Evolutionary conservation across 495 filamentous ascomycete species (phyloP).

Genomic region (Aspergillus asperescens): DNA sequence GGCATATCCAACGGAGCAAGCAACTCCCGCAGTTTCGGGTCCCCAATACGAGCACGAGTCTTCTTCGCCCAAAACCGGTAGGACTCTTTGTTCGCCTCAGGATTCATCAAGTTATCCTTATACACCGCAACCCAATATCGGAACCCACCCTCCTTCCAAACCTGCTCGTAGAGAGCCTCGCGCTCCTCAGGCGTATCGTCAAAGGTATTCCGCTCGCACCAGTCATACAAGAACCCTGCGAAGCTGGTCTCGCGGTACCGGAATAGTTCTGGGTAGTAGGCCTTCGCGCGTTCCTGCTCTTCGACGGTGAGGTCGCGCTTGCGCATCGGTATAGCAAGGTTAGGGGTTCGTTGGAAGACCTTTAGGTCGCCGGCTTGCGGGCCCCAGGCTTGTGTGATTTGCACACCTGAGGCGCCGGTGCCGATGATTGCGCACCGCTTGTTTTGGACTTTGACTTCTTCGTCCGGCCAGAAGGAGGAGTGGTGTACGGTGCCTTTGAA

Average conservation of each 20-base stretch:
- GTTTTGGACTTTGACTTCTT: constrained; percentile 39
- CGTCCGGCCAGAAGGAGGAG: constrained; percentile 55
- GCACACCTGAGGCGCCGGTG: constrained; percentile 56
- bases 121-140: constrained; percentile 47
- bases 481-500: constrained; percentile 54
- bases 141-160: constrained; percentile 49
- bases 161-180: constrained; percentile 40
- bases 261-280: constrained; percentile 41
- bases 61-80: constrained; percentile 56
- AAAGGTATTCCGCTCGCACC: constrained; percentile 33
- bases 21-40: constrained; percentile 44
- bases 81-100: constrained; percentile 44
- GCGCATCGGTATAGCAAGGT: constrained; percentile 50
- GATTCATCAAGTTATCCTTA: constrained; percentile 44
- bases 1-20: constrained; percentile 50
- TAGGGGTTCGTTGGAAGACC: constrained; percentile 52
- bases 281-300: constrained; percentile 33
- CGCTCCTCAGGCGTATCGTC: constrained; percentile 47
- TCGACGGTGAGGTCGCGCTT: constrained; percentile 35
- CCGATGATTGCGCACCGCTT: constrained; percentile 54
- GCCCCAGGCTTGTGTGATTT: constrained; percentile 47
- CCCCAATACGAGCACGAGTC: constrained; percentile 43
- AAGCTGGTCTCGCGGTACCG: constrained; percentile 40
- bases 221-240: constrained; percentile 44
- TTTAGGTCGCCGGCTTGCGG: constrained; percentile 32